phyloP scores from a whole-genome alignment of 371 early-diverging fungal genomes.

The Quaeritorhiza haematococci region DNA sequence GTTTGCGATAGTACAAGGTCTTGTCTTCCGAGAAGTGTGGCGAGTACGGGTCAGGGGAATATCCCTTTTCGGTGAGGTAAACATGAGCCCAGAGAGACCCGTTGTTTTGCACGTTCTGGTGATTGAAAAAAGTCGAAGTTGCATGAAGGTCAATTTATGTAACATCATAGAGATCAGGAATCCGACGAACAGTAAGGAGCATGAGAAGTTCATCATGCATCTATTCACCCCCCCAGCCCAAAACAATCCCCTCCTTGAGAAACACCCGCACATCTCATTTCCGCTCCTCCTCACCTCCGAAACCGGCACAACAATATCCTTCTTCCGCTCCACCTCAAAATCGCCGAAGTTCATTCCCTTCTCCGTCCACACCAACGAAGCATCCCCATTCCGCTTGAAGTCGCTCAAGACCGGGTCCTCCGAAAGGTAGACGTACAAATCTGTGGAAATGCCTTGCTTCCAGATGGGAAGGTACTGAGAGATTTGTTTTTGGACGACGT shows the following conservation, averaged over 20 bases:
- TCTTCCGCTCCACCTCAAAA: slow-evolving; percentile 41
- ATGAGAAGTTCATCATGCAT: no score
- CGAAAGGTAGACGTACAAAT: slow-evolving; percentile 21
- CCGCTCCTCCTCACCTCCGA: slow-evolving; percentile 14
- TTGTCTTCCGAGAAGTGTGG: slow-evolving; percentile 34
- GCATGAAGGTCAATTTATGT: no score
- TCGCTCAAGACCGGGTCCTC: slow-evolving; percentile 12
- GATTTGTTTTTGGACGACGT: no score
- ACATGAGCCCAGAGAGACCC: slow-evolving; percentile 81
- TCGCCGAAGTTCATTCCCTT: slow-evolving; percentile 54
- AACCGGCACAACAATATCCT: slow-evolving; percentile 31
- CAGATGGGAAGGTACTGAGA: no score
- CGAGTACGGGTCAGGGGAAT: slow-evolving; percentile 49
- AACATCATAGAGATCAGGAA: no score
- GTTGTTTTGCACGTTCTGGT: slow-evolving; percentile 61
- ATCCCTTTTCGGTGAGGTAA: slow-evolving; percentile 52
- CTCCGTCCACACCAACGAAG: slow-evolving; percentile 48
- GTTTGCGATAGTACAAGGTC: slow-evolving; percentile 49
- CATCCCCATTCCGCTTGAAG: background rate
- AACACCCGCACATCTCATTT: slow-evolving; percentile 31
- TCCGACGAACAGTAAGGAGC: background rate
- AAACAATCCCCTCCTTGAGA: no score
- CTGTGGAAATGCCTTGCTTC: slow-evolving; percentile 1
- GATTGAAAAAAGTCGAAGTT: background rate
- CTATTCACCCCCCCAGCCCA: no score